Conservation (phyloP, 768 basidiomycete genomes). For the Collybia sp. region DNA sequence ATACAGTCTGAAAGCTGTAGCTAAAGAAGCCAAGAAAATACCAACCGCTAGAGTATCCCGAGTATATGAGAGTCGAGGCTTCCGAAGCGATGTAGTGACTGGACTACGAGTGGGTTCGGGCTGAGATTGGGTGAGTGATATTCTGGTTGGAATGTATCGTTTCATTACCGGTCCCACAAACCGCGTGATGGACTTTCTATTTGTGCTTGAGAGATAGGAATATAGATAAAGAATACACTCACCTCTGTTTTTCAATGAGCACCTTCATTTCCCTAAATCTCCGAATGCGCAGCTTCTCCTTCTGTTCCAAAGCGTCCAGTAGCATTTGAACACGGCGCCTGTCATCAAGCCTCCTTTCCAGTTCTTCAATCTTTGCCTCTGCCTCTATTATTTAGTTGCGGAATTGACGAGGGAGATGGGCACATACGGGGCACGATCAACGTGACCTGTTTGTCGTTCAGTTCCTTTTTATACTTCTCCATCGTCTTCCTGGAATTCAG, state of each 20-base stretch:
- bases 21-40: not conserved
- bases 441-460: slow-evolving; percentile 9
- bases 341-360: slow-evolving; percentile 5
- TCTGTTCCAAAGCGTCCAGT: slow-evolving; percentile 16
- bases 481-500: not conserved
- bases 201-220: not conserved
- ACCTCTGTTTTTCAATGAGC: slow-evolving; percentile 15
- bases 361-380: slow-evolving; percentile 3
- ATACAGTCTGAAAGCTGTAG: not conserved
- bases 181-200: not conserved
- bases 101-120: not conserved
- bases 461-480: slow-evolving; percentile 2
- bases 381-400: not conserved
- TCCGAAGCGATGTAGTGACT: not conserved
- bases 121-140: not conserved
- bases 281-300: slow-evolving; percentile 18
- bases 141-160: not conserved
- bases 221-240: not conserved
- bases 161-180: not conserved
- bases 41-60: slow-evolving; percentile 20
- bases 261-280: slow-evolving; percentile 15
- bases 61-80: slow-evolving; percentile 3
- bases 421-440: slow-evolving; percentile 8
- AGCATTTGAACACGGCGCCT: slow-evolving; percentile 15
- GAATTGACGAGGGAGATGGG: not conserved